Conservation (phyloP, 192 early-diverging fungal species). For the Coemansia sp. region DNA sequence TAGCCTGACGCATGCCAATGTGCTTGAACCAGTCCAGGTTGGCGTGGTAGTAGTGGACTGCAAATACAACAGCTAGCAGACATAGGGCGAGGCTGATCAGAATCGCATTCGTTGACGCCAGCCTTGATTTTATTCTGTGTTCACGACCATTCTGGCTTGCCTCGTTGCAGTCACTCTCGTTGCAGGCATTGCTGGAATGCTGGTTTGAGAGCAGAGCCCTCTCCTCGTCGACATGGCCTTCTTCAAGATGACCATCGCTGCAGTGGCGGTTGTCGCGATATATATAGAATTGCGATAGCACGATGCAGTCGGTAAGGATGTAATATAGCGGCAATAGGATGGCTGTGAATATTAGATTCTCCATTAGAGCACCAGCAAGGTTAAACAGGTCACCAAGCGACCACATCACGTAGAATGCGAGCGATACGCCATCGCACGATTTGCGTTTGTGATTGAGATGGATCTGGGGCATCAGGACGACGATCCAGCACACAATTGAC, state of each 20-base stretch:
- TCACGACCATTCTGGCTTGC: background rate
- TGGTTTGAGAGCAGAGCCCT: constrained; percentile 5
- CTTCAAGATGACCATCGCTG: background rate
- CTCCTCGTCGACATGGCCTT: constrained; percentile 8
- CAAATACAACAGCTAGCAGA: background rate
- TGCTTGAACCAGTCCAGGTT: constrained; percentile 17
- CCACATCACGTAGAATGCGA: constrained; percentile 74
- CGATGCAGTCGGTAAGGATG: constrained; percentile 60
- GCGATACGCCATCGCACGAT: constrained; percentile 70
- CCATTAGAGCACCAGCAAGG: constrained; percentile 62
- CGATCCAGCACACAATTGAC: constrained; percentile 74
- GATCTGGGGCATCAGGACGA: constrained; percentile 77
- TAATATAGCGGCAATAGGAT: constrained; percentile 70
- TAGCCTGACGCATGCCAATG: constrained; percentile 18
- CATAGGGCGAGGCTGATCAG: background rate
- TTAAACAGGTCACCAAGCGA: constrained; percentile 74
- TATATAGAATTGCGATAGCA: constrained; percentile 65
- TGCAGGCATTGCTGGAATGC: background rate
- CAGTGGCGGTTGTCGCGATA: constrained; percentile 43
- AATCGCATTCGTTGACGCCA: background rate
- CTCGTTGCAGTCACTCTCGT: background rate
- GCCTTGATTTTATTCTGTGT: background rate
- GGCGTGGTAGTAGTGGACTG: constrained; percentile 3
- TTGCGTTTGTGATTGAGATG: constrained; percentile 72
- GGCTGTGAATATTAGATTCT: constrained; percentile 65